A percentile compares a stretch with the other conserved stretches of the same genome.
Evolutionary conservation across 805 yeast genomes (phyloP).

Genomic region (Candida vaughaniae): DNA sequence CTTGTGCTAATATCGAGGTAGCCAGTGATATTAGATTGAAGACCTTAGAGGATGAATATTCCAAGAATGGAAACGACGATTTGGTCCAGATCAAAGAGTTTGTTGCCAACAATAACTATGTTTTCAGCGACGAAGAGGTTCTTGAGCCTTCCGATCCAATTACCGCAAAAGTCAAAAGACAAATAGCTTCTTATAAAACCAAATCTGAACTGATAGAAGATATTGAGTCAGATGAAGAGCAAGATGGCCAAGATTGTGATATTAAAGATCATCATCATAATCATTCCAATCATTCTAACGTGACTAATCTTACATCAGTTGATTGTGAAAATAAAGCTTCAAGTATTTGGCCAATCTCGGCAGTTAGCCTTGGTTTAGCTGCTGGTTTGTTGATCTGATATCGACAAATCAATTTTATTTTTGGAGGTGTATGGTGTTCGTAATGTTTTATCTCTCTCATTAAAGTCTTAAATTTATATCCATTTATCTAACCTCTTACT

Average conservation of each 20-base stretch:
- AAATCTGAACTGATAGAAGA: background rate
- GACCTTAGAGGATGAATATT: constrained; percentile 17
- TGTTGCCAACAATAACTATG: constrained; percentile 5
- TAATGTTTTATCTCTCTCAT: constrained; percentile 13
- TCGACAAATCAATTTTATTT: background rate
- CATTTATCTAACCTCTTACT: constrained; percentile 6
- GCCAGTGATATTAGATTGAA: constrained; percentile 19
- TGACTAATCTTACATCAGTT: constrained; percentile 11
- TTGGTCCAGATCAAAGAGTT: constrained; percentile 12
- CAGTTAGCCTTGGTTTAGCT: constrained; percentile 2
- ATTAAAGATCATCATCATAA: constrained; percentile 2
- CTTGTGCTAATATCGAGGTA: constrained; percentile 58
- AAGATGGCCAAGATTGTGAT: constrained; percentile 2
- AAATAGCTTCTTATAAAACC: background rate
- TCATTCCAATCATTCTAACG: constrained; percentile 8
- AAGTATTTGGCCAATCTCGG: constrained; percentile 3
- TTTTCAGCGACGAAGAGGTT: constrained; percentile 9
- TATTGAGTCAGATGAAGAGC: constrained; percentile 3
- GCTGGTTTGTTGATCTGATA: constrained; percentile 9
- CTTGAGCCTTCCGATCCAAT: constrained; percentile 6
- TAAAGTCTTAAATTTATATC: constrained; percentile 6
- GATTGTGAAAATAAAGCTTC: constrained; percentile 15
- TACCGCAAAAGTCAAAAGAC: constrained; percentile 1
- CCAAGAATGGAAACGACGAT: constrained; percentile 11
- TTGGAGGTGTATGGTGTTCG: background rate